A percentile compares a stretch with the other conserved stretches of the same genome.
Evolutionary conservation across 2,329 filamentous ascomycete genomes (phyloP).

Genomic region (Microsporum ferrugineum): DNA sequence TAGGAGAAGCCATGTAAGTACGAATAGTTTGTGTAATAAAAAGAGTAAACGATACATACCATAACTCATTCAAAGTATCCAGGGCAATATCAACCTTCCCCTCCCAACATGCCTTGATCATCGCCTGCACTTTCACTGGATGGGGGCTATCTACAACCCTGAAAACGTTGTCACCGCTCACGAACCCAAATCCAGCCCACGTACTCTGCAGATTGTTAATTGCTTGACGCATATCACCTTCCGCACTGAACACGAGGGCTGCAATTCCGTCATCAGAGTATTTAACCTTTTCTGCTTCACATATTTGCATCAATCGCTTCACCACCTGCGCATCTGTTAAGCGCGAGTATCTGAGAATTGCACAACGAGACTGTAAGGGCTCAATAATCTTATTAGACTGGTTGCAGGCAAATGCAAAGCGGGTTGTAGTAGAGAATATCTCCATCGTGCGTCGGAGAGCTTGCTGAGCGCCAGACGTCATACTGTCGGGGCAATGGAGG

Average conservation of each 20-base stretch:
- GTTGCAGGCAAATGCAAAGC: slow-evolving; percentile 97
- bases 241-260: slow-evolving; percentile 91
- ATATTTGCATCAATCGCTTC: slow-evolving; percentile 81
- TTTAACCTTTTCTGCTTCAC: slow-evolving; percentile 79
- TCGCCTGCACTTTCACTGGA: slow-evolving; percentile 94
- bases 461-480: slow-evolving; percentile 95
- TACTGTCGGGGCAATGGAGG: slow-evolving; percentile 38
- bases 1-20: slow-evolving; percentile 18
- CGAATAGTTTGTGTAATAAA: neutral
- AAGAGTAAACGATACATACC: slow-evolving; percentile 37
- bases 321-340: slow-evolving; percentile 89
- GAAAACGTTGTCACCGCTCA: slow-evolving; percentile 97
- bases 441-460: slow-evolving; percentile 94
- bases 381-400: slow-evolving; percentile 99
- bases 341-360: slow-evolving; percentile 85
- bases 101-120: slow-evolving; percentile 95
- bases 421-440: slow-evolving; percentile 91
- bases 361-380: slow-evolving; percentile 91
- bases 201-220: slow-evolving; percentile 98
- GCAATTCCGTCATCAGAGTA: slow-evolving; percentile 89
- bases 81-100: slow-evolving; percentile 79
- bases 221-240: slow-evolving; percentile 97
- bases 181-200: slow-evolving; percentile 83
- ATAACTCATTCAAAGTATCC: slow-evolving; percentile 77
- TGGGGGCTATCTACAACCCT: slow-evolving; percentile 94